phyloP scores from a whole-genome alignment of 2,329 filamentous ascomycete species.

The Neospermospora avenae region DNA sequence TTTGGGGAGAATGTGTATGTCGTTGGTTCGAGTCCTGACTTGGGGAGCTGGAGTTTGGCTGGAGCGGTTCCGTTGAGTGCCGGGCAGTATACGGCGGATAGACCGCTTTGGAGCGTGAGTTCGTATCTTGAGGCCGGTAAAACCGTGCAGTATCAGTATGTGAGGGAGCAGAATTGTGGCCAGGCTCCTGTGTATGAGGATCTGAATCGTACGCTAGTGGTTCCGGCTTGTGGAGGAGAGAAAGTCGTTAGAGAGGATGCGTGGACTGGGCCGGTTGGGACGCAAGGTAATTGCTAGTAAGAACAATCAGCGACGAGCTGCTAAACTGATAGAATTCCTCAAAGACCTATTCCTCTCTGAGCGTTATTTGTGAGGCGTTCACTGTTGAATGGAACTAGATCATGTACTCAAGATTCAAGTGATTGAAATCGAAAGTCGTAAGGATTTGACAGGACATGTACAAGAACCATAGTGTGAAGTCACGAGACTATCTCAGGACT shows the following conservation, averaged over 20 bases:
- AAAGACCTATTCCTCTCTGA: too few species aligned
- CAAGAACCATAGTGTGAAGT: too few species aligned
- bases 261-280: slow-evolving; percentile 38
- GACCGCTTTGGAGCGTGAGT: slow-evolving; percentile 45
- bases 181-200: slow-evolving; percentile 44
- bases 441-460: too few species aligned
- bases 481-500: too few species aligned
- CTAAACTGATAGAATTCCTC: too few species aligned
- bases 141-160: slow-evolving; percentile 45
- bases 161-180: slow-evolving; percentile 43
- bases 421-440: too few species aligned
- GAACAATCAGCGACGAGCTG: too few species aligned
- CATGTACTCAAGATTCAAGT: too few species aligned
- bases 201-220: slow-evolving; percentile 41
- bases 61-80: slow-evolving; percentile 38
- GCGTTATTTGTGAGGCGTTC: too few species aligned
- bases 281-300: slow-evolving; percentile 26
- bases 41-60: slow-evolving; percentile 42
- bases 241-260: slow-evolving; percentile 37
- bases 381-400: too few species aligned
- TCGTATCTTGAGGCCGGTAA: slow-evolving; percentile 41
- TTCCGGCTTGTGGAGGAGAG: slow-evolving; percentile 38
- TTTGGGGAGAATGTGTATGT: slow-evolving; percentile 48
- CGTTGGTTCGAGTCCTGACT: slow-evolving; percentile 40
- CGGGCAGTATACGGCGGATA: slow-evolving; percentile 40